These are phyloP conservation scores for Exophiala sideris DNA, from an alignment of 2,329 filamentous ascomycete species.

Conservation along the genomic window DNA sequence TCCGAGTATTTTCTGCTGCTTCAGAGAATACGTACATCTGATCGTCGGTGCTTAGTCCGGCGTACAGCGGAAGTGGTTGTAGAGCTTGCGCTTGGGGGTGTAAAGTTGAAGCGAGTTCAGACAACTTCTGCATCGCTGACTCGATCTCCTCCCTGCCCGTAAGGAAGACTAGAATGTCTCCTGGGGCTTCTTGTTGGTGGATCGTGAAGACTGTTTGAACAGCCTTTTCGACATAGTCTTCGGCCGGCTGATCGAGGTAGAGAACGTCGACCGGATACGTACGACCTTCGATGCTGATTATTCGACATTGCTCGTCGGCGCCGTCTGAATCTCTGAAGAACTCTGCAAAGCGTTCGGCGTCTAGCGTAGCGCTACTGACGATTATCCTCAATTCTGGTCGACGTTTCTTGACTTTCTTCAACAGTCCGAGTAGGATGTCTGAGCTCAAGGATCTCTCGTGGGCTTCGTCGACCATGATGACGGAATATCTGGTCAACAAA, in stretches of 20 bases:
- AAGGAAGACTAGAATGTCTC: slow-evolving; percentile 87
- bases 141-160: slow-evolving; percentile 95
- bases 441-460: slow-evolving; percentile 92
- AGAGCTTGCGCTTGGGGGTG: slow-evolving; percentile 58
- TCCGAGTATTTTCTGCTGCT: slow-evolving; percentile 74
- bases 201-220: slow-evolving; percentile 84
- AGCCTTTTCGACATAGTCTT: slow-evolving; percentile 82
- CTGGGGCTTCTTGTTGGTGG: slow-evolving; percentile 72
- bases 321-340: slow-evolving; percentile 62
- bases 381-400: slow-evolving; percentile 81
- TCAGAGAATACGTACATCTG: slow-evolving; percentile 95
- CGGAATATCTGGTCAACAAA: slow-evolving; percentile 81
- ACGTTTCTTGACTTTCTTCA: slow-evolving; percentile 84
- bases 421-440: slow-evolving; percentile 79
- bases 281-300: slow-evolving; percentile 82
- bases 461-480: slow-evolving; percentile 97
- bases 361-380: slow-evolving; percentile 87
- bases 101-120: slow-evolving; percentile 66
- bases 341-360: slow-evolving; percentile 77
- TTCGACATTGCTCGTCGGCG: slow-evolving; percentile 50
- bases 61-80: slow-evolving; percentile 76
- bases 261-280: slow-evolving; percentile 86
- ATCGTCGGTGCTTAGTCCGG: slow-evolving; percentile 82
- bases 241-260: slow-evolving; percentile 71
- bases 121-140: slow-evolving; percentile 70